phyloP scores from a whole-genome alignment of 441 rosid genomes.

The Breynia disticha region DNA sequence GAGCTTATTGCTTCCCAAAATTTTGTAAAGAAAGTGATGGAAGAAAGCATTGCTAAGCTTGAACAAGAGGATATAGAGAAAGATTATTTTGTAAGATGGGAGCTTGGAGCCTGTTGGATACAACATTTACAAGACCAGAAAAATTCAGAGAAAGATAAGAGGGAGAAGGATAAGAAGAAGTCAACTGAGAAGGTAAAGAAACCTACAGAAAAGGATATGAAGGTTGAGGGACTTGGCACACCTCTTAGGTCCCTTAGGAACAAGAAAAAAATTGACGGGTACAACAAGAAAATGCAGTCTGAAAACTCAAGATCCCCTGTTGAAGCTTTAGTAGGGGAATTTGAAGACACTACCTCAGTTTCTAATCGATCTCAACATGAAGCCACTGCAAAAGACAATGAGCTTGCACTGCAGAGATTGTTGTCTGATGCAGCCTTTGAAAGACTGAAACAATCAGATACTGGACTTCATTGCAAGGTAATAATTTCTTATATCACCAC shows the following conservation, averaged over 20 bases:
- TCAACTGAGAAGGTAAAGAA: slow-evolving; percentile 54
- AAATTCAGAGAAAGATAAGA: slow-evolving; percentile 75
- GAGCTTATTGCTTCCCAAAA: slow-evolving; percentile 53
- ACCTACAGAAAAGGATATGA: slow-evolving; percentile 48
- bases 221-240: slow-evolving; percentile 97
- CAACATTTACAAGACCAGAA: slow-evolving; percentile 64
- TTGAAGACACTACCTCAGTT: slow-evolving; percentile 31
- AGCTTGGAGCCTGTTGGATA: slow-evolving; percentile 73
- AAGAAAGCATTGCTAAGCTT: slow-evolving; percentile 42
- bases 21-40: slow-evolving; percentile 39
- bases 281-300: slow-evolving; percentile 26
- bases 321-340: slow-evolving; percentile 31
- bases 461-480: slow-evolving; percentile 58
- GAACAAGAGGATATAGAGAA: slow-evolving; percentile 28
- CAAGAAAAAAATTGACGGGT: slow-evolving; percentile 56
- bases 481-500: slow-evolving; percentile 12
- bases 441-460: slow-evolving; percentile 35
- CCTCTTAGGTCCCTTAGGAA: slow-evolving; percentile 85
- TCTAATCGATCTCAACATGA: slow-evolving; percentile 38
- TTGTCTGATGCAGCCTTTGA: slow-evolving; percentile 40
- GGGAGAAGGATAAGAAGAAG: slow-evolving; percentile 53
- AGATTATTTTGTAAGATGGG: slow-evolving; percentile 51
- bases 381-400: slow-evolving; percentile 16
- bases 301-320: slow-evolving; percentile 32
- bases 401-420: slow-evolving; percentile 35